Evolutionary conservation across 106 monocot species (phyloP), one percentile per base, ranked within the genome.

Genomic region (Dendrobium nobile): DNA sequence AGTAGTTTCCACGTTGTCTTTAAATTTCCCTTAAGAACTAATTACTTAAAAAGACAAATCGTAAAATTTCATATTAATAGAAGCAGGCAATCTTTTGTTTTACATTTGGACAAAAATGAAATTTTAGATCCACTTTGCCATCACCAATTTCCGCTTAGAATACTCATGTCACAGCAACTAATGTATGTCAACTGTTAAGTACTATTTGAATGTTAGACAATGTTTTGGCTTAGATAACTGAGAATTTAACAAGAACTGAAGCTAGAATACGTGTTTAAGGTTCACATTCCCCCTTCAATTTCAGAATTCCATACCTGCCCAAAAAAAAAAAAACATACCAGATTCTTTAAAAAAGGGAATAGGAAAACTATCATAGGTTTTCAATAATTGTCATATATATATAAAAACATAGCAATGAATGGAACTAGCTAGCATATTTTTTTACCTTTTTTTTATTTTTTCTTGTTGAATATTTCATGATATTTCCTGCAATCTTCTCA

Each of bases 401-500:
- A 13, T 11, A 70, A 0, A 33, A 70, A n/a, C 61, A 61, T 61
- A 61, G 4, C n/a, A 70, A 33, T 37, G 15, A 70, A 70, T 37
- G 33, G 37, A 70, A 15, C 5, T 13, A 37, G 37, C n/a, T n/a
- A n/a, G 6, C 19, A 61, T 70, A 31, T 15, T 37, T 68, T 31
- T 18, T 68, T 28, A 68, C 37, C 5, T 2, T n/a, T 31, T 7
- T 74, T 74, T 20, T 2, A 26, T 5, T 64, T 18, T 2, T 42
- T 74, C n/a, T 7, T 78, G 41, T 41, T n/a, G 27, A 22, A 80
- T 31, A 78, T 73, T 78, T 73, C 41, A 83, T 47, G 27, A 58
- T 37, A 42, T 79, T 80, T 26, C 11, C 16, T 77, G 78, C 85
- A 86, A 68, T 54, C 82, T 67, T 44, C 54, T 44, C 8, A 86